Evolutionary conservation across 73 alveolate genomes (phyloP).

Genomic region (Durusdinium trenchii): DNA sequence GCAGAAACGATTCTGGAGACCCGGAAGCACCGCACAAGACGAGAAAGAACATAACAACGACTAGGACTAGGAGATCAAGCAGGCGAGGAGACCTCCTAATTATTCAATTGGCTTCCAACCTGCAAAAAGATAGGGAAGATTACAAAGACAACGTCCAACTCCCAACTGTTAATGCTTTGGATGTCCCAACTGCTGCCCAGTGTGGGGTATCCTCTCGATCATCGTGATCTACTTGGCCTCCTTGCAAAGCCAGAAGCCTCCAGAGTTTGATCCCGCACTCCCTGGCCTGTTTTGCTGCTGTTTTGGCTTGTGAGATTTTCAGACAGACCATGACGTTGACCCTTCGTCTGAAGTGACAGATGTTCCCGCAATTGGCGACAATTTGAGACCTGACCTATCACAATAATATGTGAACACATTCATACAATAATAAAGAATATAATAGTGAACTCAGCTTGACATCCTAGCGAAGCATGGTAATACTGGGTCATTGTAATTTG

Average conservation of each 20-base stretch:
- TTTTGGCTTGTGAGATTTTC: background rate
- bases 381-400: too few species aligned
- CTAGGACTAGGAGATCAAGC: too few species aligned
- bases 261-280: conserved; percentile 82
- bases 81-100: background rate
- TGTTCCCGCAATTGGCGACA: too few species aligned
- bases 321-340: background rate
- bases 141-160: background rate
- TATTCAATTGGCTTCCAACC: background rate
- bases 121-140: too few species aligned
- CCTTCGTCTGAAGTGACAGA: background rate
- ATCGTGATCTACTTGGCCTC: conserved; percentile 78
- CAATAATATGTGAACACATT: too few species aligned
- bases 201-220: conserved; percentile 95
- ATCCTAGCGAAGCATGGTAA: too few species aligned
- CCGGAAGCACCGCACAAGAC: too few species aligned
- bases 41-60: background rate
- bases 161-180: background rate
- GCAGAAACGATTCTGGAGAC: background rate
- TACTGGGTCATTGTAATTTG: too few species aligned
- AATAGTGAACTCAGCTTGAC: too few species aligned
- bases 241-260: conserved; percentile 79
- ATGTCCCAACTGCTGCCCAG: background rate
- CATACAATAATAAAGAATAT: too few species aligned
- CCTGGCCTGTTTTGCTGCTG: too few species aligned